phyloP scores from a whole-genome alignment of 208 protist species.

The Leishmania major region DNA sequence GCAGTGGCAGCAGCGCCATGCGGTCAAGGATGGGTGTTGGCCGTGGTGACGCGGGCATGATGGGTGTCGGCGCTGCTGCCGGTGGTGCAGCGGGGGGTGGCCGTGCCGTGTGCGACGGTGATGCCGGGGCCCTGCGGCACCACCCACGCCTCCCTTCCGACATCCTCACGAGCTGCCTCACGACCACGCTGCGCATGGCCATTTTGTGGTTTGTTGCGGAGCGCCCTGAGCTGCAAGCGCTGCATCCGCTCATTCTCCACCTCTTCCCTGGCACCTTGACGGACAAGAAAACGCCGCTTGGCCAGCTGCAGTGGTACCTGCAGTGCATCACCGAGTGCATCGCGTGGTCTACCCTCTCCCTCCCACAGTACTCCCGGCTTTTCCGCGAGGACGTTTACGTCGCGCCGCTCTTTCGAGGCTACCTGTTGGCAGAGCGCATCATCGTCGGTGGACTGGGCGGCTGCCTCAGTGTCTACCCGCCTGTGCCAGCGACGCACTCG shows the following conservation, averaged over 20 bases:
- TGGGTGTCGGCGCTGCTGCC: conserved; percentile 1
- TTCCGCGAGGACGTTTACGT: conserved; percentile 97
- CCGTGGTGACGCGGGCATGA: conserved; percentile 7
- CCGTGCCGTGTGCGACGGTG: conserved; percentile 1
- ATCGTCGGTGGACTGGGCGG: conserved; percentile 91
- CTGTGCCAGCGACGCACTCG: conserved; percentile 85
- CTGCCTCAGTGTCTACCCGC: conserved; percentile 93
- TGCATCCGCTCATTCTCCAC: conserved; percentile 79
- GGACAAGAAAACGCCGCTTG: conserved; percentile 95
- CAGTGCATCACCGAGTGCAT: conserved; percentile 99
- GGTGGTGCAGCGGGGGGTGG: not conserved
- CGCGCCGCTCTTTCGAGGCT: conserved; percentile 97
- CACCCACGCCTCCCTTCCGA: conserved; percentile 91
- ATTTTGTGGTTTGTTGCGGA: conserved; percentile 94
- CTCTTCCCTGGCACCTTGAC: conserved; percentile 72
- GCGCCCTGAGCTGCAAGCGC: conserved; percentile 43
- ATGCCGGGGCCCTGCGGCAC: conserved; percentile 24
- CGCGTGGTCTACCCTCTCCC: conserved; percentile 95
- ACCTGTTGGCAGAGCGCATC: conserved; percentile 97
- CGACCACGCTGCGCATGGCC: conserved; percentile 96
- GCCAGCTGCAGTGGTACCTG: conserved; percentile 99
- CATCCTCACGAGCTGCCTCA: conserved; percentile 99
- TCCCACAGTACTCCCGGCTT: conserved; percentile 74
- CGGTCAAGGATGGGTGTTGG: not conserved
- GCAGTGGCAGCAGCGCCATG: conserved; percentile 8